Evolutionary conservation across 2,329 filamentous ascomycete species (phyloP), one percentile per base, ranked within the genome.

Genomic region (Atkinsonella texensis): DNA sequence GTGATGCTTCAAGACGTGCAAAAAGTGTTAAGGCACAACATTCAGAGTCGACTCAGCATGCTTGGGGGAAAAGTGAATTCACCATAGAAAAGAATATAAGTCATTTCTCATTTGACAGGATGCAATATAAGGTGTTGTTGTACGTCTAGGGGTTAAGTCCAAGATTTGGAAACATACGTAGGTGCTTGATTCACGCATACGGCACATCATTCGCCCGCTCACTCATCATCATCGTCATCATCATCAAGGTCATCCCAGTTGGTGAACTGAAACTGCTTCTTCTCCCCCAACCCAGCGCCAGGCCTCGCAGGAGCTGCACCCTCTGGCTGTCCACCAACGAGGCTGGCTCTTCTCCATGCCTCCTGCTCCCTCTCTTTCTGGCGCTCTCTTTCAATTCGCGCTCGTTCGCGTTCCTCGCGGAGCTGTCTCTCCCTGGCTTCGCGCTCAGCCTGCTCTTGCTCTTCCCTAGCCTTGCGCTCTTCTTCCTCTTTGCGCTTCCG

Each of bases 181-280:
- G 28, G 28, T 5, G 28, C 28, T 23, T 28, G 28, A 8, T 28
- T 28, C 7, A 4, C 7, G 28, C 28, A 8, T 28, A 8, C 28
- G 28, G 28, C 28, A 28, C 28, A 28, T 28, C 28, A 28, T 28
- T 28, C 28, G 28, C 28, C 28, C 28, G 28, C 28, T 28, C 28
- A 28, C 28, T 28, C 28, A 20, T 49, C 42, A 12, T 69, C 66
- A 8, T 69, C 67, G 31, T 69, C 68, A 39, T 75, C 72, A 33
- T 77, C 74, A 44, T 77, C 74, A 49, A 78, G 68, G 55, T 79
- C 75, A 55, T 77, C 72, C 57, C 75, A 62, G 50, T 70, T 75
- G 50, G 75, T 72, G 52, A 79, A 80, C 59, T 77, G 75, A 56
- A 79, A 80, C 67, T 80, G 76, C 62, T 74, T 75, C 63, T 70